phyloP scores from a whole-genome alignment of 2,329 filamentous ascomycete species.

The Periconia sp. region DNA sequence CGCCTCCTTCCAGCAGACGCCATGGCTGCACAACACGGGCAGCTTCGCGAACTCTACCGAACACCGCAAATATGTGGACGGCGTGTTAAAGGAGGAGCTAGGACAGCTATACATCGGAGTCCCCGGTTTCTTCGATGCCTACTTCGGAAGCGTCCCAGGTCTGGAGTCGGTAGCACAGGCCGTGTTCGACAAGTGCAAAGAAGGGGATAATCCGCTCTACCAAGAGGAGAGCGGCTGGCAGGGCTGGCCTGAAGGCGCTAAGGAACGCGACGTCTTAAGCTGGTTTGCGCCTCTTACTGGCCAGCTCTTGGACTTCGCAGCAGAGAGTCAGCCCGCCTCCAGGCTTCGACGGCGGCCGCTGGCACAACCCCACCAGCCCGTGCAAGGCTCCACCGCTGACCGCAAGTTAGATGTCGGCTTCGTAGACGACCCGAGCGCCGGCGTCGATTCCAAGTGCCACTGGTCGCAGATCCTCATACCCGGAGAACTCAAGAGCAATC shows the following conservation, averaged over 20 bases:
- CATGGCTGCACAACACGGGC: conserved; percentile 20
- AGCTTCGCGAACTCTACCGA: conserved; percentile 22
- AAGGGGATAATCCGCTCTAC: conserved; percentile 22
- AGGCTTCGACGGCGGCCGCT: conserved; percentile 3
- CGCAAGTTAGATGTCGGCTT: conserved; percentile 29
- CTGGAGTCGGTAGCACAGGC: conserved; percentile 12
- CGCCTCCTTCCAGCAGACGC: conserved; percentile 29
- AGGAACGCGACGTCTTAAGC: conserved; percentile 21
- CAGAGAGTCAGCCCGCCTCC: conserved; percentile 4
- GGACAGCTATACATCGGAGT: conserved; percentile 20
- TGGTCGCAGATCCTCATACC: conserved; percentile 50
- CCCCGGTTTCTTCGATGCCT: conserved; percentile 24
- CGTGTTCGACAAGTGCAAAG: conserved; percentile 22
- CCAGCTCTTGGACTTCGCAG: conserved; percentile 3
- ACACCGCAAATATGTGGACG: conserved; percentile 19
- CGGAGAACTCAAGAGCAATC: conserved; percentile 52
- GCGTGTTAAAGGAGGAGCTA: conserved; percentile 21
- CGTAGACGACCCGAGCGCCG: conserved; percentile 19
- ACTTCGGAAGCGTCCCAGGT: conserved; percentile 18
- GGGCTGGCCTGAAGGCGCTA: conserved; percentile 21
- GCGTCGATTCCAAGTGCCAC: conserved; percentile 21
- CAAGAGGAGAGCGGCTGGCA: conserved; percentile 19
- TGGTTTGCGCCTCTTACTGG: conserved; percentile 20
- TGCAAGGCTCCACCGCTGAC: conserved; percentile 25
- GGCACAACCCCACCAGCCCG: conserved; percentile 15